Conservation (phyloP, 352 stramenopile species). For the Phytophthora citrophthora region DNA sequence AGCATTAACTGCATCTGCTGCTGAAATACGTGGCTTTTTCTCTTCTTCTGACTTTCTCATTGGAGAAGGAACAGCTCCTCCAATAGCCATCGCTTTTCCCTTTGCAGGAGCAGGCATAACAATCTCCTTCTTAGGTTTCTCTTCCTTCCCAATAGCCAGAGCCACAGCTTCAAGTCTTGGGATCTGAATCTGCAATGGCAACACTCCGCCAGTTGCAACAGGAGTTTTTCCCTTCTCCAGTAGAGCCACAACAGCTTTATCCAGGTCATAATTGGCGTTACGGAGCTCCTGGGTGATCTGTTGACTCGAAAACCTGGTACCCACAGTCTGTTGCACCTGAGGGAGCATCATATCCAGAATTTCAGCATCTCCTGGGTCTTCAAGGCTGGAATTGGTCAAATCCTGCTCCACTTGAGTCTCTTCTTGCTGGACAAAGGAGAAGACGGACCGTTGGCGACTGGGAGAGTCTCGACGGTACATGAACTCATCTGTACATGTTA, state of each 20-base stretch:
- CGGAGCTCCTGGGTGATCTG: slow-evolving; percentile 77
- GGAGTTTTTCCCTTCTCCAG: slow-evolving; percentile 76
- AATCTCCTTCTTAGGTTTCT: slow-evolving; percentile 32
- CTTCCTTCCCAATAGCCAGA: slow-evolving; percentile 49
- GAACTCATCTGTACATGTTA: slow-evolving; percentile 61
- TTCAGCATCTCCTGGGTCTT: slow-evolving; percentile 57
- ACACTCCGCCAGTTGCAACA: slow-evolving; percentile 25
- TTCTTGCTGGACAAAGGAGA: slow-evolving; percentile 79
- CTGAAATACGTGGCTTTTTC: slow-evolving; percentile 33
- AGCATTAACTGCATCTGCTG: slow-evolving; percentile 27
- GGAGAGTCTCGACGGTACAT: slow-evolving; percentile 86
- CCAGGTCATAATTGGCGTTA: slow-evolving; percentile 78
- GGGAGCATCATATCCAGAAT: slow-evolving; percentile 64
- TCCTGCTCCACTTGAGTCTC: slow-evolving; percentile 17
- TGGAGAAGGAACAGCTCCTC: slow-evolving; percentile 14
- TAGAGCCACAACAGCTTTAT: slow-evolving; percentile 75
- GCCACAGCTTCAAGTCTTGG: slow-evolving; percentile 68
- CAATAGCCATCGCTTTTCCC: slow-evolving; percentile 59
- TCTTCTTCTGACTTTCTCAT: slow-evolving; percentile 17
- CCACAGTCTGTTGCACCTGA: slow-evolving; percentile 59
- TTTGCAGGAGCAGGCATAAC: slow-evolving; percentile 49
- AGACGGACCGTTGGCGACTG: slow-evolving; percentile 76
- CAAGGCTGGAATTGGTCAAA: background rate
- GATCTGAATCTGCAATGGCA: slow-evolving; percentile 74
- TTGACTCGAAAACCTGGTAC: slow-evolving; percentile 57